phyloP scores from a whole-genome alignment of 2,329 filamentous ascomycete genomes.

The Trichoderma atroviride region DNA sequence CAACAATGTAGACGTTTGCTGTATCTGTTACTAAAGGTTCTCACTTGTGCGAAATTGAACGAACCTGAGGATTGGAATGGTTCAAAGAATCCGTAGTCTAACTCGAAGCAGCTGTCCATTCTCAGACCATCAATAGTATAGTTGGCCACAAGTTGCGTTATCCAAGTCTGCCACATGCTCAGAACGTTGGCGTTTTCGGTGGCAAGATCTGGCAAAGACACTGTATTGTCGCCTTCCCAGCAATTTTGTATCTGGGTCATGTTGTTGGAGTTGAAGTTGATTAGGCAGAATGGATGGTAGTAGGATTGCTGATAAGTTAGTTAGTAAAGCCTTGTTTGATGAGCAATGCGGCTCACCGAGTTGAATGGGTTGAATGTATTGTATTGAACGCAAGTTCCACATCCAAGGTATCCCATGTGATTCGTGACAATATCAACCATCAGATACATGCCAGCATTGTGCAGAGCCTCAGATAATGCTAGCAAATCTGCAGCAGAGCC shows the following conservation, averaged over 20 bases:
- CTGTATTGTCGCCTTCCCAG: constrained; percentile 38
- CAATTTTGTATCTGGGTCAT: constrained; percentile 54
- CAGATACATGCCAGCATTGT: constrained; percentile 44
- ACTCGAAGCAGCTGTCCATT: neutral
- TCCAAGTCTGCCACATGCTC: neutral
- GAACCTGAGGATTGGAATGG: neutral
- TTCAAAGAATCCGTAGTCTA: neutral
- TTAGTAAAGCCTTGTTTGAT: neutral
- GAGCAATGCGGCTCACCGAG: constrained; percentile 54
- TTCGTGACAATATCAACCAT: constrained; percentile 66
- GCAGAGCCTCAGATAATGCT: constrained; percentile 48
- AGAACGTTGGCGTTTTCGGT: constrained; percentile 56
- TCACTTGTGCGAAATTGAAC: neutral
- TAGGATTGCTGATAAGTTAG: neutral
- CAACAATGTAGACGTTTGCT: constrained; percentile 61
- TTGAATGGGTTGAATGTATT: constrained; percentile 47
- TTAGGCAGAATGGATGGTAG: constrained; percentile 27
- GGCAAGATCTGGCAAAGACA: constrained; percentile 60
- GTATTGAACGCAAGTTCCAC: constrained; percentile 49
- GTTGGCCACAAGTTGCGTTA: neutral
- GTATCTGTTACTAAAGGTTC: constrained; percentile 57
- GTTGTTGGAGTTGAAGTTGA: constrained; percentile 55
- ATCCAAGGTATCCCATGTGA: constrained; percentile 49
- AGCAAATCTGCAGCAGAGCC: constrained; percentile 62
- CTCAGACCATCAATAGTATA: neutral